Evolutionary conservation across 2,329 filamentous ascomycete species (phyloP), one percentile per base, ranked within the genome.

Genomic region (Colletotrichum neosansevieriae): DNA sequence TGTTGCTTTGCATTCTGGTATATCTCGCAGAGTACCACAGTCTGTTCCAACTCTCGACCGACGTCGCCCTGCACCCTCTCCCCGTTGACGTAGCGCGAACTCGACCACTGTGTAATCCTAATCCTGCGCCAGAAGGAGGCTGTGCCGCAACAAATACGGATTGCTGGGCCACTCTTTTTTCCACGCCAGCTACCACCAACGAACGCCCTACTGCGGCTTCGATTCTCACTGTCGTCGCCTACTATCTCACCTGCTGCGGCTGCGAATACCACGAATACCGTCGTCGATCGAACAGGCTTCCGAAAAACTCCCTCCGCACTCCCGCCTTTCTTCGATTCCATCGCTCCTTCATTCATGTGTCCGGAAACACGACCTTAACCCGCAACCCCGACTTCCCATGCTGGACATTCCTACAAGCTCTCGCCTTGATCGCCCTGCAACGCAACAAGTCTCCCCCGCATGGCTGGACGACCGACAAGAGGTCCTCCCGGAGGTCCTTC

Each of bases 381-480:
- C 50, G 57, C 53, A 29, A 17, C 29, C 21, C 42, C 66, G 32
- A 60, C 49, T 72, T 74, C 76, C 73, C 72, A 78, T 79, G 76
- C 75, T 76, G 77, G 70, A 71, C 70, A 63, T 58, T 59, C 53
- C 71, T 71, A 72, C 71, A 72, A 71, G 74, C 73, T 72, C 69
- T 74, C 70, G 71, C 57, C 59, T 68, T 72, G 71, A 73, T 72
- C 67, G 65, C 62, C 67, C 56, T 66, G 63, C 44, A 74, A 73
- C 72, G 70, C 66, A 64, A 64, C 79, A 79, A 76, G 77, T 78
- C 79, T 78, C 42, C 78, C 80, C 82, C 83, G 82, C 81, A 91
- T 91, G 89, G 85, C 88, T 81, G 88, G 87, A 79, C 82, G 84
- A 82, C 84, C 83, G 72, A 76, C 79, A 70, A 79, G 80, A 76